These are phyloP conservation scores for Aspergillus sergii DNA, from an alignment of 2,329 filamentous ascomycete genomes.

Conservation along the genomic window DNA sequence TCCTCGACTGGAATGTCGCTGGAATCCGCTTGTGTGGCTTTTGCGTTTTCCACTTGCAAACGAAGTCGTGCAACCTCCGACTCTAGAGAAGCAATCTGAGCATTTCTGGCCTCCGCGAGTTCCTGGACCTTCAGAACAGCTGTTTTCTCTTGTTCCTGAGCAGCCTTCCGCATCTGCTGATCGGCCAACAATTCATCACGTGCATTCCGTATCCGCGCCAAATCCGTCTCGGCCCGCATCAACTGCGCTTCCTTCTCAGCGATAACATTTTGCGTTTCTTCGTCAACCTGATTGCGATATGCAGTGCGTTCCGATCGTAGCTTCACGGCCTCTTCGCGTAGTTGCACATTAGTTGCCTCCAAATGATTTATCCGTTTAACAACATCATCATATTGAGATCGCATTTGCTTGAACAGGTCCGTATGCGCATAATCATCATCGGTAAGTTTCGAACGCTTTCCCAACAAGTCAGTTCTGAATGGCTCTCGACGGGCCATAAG, in stretches of 20 bases:
- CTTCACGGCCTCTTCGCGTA: slow-evolving; percentile 83
- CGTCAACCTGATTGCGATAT: slow-evolving; percentile 78
- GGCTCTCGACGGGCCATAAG: neutral
- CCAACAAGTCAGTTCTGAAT: slow-evolving; percentile 9
- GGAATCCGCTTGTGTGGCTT: slow-evolving; percentile 46
- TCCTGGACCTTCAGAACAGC: slow-evolving; percentile 77
- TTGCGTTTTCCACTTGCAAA: slow-evolving; percentile 55
- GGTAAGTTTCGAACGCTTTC: slow-evolving; percentile 67
- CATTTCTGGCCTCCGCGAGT: slow-evolving; percentile 75
- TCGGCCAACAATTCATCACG: slow-evolving; percentile 87
- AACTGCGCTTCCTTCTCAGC: slow-evolving; percentile 82
- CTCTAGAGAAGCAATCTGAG: slow-evolving; percentile 79
- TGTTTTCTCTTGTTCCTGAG: slow-evolving; percentile 73
- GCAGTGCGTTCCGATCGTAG: slow-evolving; percentile 80
- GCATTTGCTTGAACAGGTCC: slow-evolving; percentile 90
- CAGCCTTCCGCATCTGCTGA: slow-evolving; percentile 74
- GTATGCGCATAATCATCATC: slow-evolving; percentile 95
- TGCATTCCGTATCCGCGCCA: slow-evolving; percentile 79
- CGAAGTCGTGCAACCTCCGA: slow-evolving; percentile 75
- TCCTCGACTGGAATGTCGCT: slow-evolving; percentile 69
- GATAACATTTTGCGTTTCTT: slow-evolving; percentile 72
- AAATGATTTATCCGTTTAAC: slow-evolving; percentile 90
- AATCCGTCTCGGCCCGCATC: slow-evolving; percentile 76
- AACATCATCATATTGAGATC: slow-evolving; percentile 86
- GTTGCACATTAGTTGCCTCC: slow-evolving; percentile 81